Percentiles rank a stretch among this genome's conserved stretches.
Evolutionary conservation across 1,284 basidiomycete species (phyloP).

Genomic region (Inonotus obliquus): DNA sequence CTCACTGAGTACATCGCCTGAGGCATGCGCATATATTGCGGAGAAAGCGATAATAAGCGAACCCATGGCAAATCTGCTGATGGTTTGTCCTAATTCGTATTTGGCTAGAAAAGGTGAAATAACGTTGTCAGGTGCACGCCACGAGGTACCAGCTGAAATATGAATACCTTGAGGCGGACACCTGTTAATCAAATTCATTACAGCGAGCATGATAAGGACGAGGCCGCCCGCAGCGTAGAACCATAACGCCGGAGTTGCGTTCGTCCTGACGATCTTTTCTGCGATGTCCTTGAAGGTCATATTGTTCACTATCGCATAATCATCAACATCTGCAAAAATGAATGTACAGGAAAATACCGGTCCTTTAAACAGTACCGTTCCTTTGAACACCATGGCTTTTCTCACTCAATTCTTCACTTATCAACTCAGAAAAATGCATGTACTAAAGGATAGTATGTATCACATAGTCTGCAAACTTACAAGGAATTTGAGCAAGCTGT

Average conservation of each 20-base stretch:
- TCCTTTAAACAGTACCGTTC: too few relatives aligned
- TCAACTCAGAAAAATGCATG: too few relatives aligned
- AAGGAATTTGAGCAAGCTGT: too few relatives aligned
- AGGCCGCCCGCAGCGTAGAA: slow-evolving; percentile 10
- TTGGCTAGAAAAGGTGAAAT: slow-evolving; percentile 2
- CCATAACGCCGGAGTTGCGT: slow-evolving; percentile 11
- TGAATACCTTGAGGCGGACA: neutral
- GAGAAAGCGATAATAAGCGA: slow-evolving; percentile 5
- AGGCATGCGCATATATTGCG: slow-evolving; percentile 11
- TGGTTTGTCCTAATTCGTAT: slow-evolving; percentile 18
- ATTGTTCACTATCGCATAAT: slow-evolving; percentile 6
- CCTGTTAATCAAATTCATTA: slow-evolving; percentile 10
- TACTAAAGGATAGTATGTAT: too few relatives aligned
- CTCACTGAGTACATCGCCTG: neutral
- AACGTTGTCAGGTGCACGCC: neutral
- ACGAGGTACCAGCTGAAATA: neutral
- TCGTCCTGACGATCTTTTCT: slow-evolving; percentile 3
- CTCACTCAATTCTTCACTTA: too few relatives aligned
- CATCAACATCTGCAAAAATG: too few relatives aligned
- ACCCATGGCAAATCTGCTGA: slow-evolving; percentile 11
- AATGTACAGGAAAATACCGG: too few relatives aligned
- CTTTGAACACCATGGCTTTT: too few relatives aligned
- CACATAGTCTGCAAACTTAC: too few relatives aligned
- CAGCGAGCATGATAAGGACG: neutral
- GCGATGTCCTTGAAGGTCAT: slow-evolving; percentile 2